Evolutionary conservation across 768 basidiomycete species (phyloP).

Genomic region (Boletus reticulatus): DNA sequence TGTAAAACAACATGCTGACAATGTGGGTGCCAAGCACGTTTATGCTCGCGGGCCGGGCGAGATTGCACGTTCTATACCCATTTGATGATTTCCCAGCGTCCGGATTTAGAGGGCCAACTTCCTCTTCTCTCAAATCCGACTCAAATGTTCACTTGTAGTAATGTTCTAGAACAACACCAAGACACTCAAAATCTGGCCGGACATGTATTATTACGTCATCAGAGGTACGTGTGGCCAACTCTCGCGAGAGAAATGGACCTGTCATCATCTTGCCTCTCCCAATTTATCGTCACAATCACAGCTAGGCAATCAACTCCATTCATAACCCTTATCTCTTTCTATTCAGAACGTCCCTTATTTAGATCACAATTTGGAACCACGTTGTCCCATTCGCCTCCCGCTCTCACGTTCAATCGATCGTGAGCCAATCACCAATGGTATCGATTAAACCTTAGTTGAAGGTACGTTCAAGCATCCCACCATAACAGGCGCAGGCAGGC

Average conservation of each 20-base stretch:
- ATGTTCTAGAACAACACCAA: background rate
- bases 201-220: background rate
- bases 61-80: background rate
- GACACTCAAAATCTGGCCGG: too few relatives aligned
- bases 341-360: constrained; percentile 7
- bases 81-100: background rate
- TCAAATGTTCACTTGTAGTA: background rate
- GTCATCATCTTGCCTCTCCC: background rate
- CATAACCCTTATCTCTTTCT: constrained; percentile 15
- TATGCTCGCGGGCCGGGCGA: background rate
- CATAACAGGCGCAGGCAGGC: background rate
- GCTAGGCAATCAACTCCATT: background rate
- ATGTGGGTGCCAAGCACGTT: background rate
- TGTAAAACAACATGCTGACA: background rate
- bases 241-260: background rate
- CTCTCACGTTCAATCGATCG: constrained; percentile 14
- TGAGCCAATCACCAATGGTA: constrained; percentile 8
- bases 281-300: background rate
- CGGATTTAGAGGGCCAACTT: background rate
- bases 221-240: constrained; percentile 5
- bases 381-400: background rate
- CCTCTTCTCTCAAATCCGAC: background rate
- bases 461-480: background rate
- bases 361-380: constrained; percentile 1
- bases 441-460: constrained; percentile 19